phyloP scores from a whole-genome alignment of 176 grass and related monocot species.

The Musa acuminata region DNA sequence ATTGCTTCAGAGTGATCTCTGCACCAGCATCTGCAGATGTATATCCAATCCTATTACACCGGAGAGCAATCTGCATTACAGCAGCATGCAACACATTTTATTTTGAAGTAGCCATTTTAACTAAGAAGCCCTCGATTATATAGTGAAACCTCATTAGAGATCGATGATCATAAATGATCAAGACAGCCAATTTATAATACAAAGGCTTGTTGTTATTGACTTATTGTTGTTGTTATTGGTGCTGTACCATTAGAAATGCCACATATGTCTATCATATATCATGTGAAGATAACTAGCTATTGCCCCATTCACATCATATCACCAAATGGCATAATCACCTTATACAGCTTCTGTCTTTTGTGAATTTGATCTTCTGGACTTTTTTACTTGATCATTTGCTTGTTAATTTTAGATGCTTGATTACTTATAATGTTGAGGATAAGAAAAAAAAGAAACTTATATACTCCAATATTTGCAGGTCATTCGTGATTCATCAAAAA shows the following conservation, averaged over 20 bases:
- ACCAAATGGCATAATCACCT: not conserved
- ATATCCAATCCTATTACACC: too few species aligned
- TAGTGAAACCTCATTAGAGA: not conserved
- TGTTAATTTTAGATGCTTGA: not conserved
- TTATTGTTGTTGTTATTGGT: too few species aligned
- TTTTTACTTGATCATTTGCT: not conserved
- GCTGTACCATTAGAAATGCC: too few species aligned
- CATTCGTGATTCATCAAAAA: slow-evolving; percentile 13
- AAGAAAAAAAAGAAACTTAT: not conserved
- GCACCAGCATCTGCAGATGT: too few species aligned
- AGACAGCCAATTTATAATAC: not conserved
- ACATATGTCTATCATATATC: too few species aligned
- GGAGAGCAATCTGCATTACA: too few species aligned
- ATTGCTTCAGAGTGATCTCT: too few species aligned
- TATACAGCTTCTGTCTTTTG: not conserved
- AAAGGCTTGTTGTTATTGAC: not conserved
- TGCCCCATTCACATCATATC: not conserved
- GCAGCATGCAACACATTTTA: too few species aligned
- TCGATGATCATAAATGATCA: not conserved
- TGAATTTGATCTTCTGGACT: not conserved
- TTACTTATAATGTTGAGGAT: not conserved
- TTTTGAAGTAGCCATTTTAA: not conserved
- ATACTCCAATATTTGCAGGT: slow-evolving; percentile 11
- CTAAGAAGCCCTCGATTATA: not conserved
- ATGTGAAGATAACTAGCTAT: too few species aligned